phyloP scores from a whole-genome alignment of 441 rosid genomes.

The Syzygium malaccense region DNA sequence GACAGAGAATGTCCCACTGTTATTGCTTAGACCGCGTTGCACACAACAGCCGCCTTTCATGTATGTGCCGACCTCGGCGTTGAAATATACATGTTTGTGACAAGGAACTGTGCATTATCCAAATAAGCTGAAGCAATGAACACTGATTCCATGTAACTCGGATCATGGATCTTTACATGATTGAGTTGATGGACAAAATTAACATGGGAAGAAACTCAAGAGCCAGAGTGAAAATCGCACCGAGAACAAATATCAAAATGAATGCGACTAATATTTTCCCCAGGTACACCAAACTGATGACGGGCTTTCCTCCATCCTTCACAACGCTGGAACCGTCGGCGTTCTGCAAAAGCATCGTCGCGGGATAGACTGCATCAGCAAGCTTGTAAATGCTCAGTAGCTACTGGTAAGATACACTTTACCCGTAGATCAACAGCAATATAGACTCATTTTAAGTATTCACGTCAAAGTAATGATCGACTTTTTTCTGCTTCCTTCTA shows the following conservation, averaged over 20 bases:
- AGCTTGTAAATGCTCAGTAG: not conserved
- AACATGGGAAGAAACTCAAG: slow-evolving; percentile 74
- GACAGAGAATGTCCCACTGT: not conserved
- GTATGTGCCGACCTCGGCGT: not conserved
- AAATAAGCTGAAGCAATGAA: not conserved
- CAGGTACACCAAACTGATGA: slow-evolving; percentile 28
- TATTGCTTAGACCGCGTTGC: not conserved
- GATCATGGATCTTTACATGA: slow-evolving; percentile 12
- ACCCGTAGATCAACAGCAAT: not conserved
- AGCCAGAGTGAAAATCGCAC: slow-evolving; percentile 54
- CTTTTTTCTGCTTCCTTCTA: not conserved
- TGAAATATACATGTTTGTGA: not conserved
- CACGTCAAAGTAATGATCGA: not conserved
- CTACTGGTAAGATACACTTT: not conserved
- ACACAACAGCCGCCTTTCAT: not conserved
- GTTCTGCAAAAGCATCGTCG: slow-evolving; percentile 24
- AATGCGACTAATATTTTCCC: slow-evolving; percentile 63
- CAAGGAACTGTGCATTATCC: not conserved
- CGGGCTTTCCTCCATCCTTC: slow-evolving; percentile 6
- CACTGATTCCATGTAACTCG: not conserved
- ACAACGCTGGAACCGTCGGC: slow-evolving; percentile 3
- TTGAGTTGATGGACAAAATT: slow-evolving; percentile 42
- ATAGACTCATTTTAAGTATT: not conserved
- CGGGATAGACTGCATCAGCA: not conserved
- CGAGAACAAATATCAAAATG: slow-evolving; percentile 57